phyloP scores from a whole-genome alignment of 768 basidiomycete genomes.

The Cystobasidiopsis lactophilus region DNA sequence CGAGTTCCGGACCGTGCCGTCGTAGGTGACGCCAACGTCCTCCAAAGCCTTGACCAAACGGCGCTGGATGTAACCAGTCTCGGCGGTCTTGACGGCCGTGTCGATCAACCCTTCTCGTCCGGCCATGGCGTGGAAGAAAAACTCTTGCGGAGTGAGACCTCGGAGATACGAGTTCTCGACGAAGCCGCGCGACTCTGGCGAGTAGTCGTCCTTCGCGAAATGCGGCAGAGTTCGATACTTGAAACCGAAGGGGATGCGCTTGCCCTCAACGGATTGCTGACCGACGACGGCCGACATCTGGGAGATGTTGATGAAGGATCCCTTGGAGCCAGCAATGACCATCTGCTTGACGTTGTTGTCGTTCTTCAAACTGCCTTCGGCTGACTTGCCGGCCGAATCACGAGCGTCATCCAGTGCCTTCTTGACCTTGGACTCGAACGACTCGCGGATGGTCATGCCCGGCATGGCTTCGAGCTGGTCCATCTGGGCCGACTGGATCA shows the following conservation, averaged over 20 bases:
- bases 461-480: constrained; percentile 74
- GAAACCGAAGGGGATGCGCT: constrained; percentile 96
- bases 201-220: constrained; percentile 96
- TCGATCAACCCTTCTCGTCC: constrained; percentile 97
- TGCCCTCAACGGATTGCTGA: constrained; percentile 93
- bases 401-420: constrained; percentile 80
- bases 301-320: constrained; percentile 83
- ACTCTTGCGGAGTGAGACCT: constrained; percentile 89
- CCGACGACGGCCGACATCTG: constrained; percentile 99
- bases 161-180: constrained; percentile 97
- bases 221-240: constrained; percentile 87
- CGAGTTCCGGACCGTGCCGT: constrained; percentile 93
- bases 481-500: constrained; percentile 63
- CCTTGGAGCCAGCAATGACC: constrained; percentile 94
- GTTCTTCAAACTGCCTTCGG: constrained; percentile 92
- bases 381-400: constrained; percentile 83
- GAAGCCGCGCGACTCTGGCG: constrained; percentile 90
- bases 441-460: constrained; percentile 98
- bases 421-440: constrained; percentile 83
- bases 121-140: constrained; percentile 99
- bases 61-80: constrained; percentile 97
- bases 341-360: constrained; percentile 99
- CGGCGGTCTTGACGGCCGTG: constrained; percentile 97
- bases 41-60: constrained; percentile 94
- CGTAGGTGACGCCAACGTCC: constrained; percentile 92